Evolutionary conservation across 2,329 filamentous ascomycete species (phyloP).

Genomic region (Lecanicillium sp.): DNA sequence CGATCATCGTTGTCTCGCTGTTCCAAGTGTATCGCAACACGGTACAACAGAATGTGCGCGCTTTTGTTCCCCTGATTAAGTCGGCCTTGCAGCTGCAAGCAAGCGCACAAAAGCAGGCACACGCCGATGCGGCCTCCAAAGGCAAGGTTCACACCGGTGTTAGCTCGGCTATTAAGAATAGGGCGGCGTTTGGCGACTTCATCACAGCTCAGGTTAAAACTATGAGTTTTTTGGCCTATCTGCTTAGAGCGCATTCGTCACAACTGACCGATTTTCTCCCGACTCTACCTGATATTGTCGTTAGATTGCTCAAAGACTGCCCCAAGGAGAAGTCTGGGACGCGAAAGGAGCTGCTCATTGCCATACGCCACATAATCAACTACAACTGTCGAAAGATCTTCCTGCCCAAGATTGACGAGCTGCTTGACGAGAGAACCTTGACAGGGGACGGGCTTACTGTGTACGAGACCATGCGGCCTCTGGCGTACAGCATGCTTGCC

Average conservation of each 20-base stretch:
- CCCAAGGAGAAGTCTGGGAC: slow-evolving; percentile 89
- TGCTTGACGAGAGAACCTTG: slow-evolving; percentile 86
- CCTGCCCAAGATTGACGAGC: slow-evolving; percentile 84
- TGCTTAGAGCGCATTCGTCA: slow-evolving; percentile 79
- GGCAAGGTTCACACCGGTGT: slow-evolving; percentile 86
- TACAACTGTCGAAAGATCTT: slow-evolving; percentile 98
- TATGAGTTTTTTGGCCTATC: slow-evolving; percentile 95
- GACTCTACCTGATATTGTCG: slow-evolving; percentile 78
- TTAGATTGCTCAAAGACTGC: slow-evolving; percentile 86
- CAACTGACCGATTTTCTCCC: slow-evolving; percentile 83
- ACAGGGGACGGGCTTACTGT: slow-evolving; percentile 95
- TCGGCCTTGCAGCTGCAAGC: slow-evolving; percentile 81
- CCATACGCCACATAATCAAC: slow-evolving; percentile 97
- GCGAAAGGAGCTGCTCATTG: slow-evolving; percentile 89
- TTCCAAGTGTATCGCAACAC: slow-evolving; percentile 85
- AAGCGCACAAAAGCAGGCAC: slow-evolving; percentile 85
- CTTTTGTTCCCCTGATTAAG: slow-evolving; percentile 92
- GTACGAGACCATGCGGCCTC: slow-evolving; percentile 88
- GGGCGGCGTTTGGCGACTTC: slow-evolving; percentile 91
- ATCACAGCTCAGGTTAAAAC: slow-evolving; percentile 98
- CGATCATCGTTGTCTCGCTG: slow-evolving; percentile 96
- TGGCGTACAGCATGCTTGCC: slow-evolving; percentile 97
- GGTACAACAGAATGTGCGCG: slow-evolving; percentile 76
- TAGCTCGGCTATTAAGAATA: slow-evolving; percentile 86
- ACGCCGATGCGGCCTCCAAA: slow-evolving; percentile 71